Evolutionary conservation across 306 rosid genomes (phyloP), one percentile per base, ranked within the genome.

Genomic region (Casuarina cunninghamiana): DNA sequence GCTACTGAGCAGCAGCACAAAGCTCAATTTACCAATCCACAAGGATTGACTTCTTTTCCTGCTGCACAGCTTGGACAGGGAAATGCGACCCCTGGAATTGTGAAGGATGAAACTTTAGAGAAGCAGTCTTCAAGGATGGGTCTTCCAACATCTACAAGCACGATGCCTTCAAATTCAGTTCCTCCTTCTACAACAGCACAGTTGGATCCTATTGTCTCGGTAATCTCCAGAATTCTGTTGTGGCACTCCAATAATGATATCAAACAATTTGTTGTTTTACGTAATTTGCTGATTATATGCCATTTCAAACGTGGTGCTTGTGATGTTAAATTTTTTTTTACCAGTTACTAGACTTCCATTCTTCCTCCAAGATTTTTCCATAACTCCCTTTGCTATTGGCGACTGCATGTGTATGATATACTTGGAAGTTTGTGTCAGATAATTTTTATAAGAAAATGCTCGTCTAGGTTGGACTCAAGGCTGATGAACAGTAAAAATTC

Each of bases 1-100:
- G 82, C 84, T 83, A 72, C 85, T 49, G 97, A 91, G 89, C 92
- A 85, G 86, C 93, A 88, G 75, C 89, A 84, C 60, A 94, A 88
- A 83, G 81, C 83, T 60, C 81, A 78, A 69, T 73, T 83, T 45
- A 72, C 93, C 68, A 85, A 83, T 80, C 73, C 86, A 58, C 95
- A 89, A 42, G 93, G 89, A 41, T 78, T 87, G 80, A 86, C 93
- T 79, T 86, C 93, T 72, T 81, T 75, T 81, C 80, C 89, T 84
- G 63, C 88, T 49, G 82, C 84, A 38, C 90, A 92, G 74, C 65
- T 73, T 70, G 97, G 89, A 76, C 98, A 79, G 32, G 88, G 88
- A 74, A 87, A 66, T 79, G 72, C 76, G 48, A 80, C 85, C 62
- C 87, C 90, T 57, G 96, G 93, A 83, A 75, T 78, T 70, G 55